Conservation (phyloP, 495 filamentous ascomycete species). For the Penicillium maclennaniae region DNA sequence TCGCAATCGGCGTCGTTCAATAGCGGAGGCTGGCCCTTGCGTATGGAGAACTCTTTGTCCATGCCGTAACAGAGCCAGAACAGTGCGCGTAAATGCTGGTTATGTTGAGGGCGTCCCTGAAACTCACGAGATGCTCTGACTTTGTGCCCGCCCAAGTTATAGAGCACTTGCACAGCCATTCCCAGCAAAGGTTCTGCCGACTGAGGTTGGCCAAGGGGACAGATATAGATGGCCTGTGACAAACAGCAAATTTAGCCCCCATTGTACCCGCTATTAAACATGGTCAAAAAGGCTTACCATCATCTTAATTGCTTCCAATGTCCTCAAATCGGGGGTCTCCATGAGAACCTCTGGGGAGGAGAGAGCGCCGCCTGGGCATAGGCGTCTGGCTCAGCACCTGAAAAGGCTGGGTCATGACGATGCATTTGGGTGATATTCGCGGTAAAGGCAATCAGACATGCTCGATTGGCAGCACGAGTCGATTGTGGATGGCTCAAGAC, state of each 20-base stretch:
- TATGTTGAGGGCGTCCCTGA: conserved; percentile 3
- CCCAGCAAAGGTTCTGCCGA: conserved; percentile 20
- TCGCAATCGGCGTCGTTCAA: conserved; percentile 33
- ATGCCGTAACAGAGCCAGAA: conserved; percentile 37
- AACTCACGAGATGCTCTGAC: background rate
- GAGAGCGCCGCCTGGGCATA: conserved; percentile 22
- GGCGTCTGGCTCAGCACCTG: conserved; percentile 18
- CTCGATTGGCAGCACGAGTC: conserved; percentile 13
- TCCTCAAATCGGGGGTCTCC: conserved; percentile 19
- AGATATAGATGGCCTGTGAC: conserved; percentile 19
- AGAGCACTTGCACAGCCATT: conserved; percentile 19
- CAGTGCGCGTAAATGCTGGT: conserved; percentile 26
- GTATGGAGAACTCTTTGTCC: conserved; percentile 33
- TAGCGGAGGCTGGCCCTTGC: conserved; percentile 22
- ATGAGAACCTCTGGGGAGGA: conserved; percentile 18
- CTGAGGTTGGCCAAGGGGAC: conserved; percentile 22
- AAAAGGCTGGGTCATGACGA: conserved; percentile 21
- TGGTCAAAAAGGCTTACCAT: conserved; percentile 12
- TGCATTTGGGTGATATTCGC: conserved; percentile 25
- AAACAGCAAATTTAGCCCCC: background rate
- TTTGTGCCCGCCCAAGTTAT: conserved; percentile 20
- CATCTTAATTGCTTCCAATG: conserved; percentile 22
- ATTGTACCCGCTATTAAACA: background rate
- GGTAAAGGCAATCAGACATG: conserved; percentile 25
- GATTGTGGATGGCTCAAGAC: conserved; percentile 11